Conservation (phyloP, 192 early-diverging fungal genomes). For the Hyaloraphidium curvatum region DNA sequence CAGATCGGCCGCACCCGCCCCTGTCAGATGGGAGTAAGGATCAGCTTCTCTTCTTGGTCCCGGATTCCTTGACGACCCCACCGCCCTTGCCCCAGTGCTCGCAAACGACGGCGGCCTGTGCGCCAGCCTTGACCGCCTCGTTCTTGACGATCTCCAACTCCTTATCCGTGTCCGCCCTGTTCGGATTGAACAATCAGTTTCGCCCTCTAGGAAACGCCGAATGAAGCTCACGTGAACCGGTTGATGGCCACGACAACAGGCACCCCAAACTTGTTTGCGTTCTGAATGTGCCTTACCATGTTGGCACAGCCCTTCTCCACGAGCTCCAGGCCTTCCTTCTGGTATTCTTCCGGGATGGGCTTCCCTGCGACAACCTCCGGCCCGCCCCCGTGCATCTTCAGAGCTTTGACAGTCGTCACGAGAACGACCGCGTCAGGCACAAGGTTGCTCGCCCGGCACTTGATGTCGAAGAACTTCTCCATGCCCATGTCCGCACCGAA, state of each 20-base stretch:
- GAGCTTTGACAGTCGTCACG: slow-evolving; percentile 78
- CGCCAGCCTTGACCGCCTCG: slow-evolving; percentile 63
- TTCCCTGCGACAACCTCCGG: slow-evolving; percentile 79
- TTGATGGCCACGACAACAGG: slow-evolving; percentile 87
- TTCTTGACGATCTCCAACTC: slow-evolving; percentile 64
- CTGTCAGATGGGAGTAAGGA: too few relatives aligned
- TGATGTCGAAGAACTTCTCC: slow-evolving; percentile 99
- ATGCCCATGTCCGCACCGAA: slow-evolving; percentile 99
- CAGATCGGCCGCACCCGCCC: slow-evolving; percentile 67
- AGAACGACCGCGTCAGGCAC: slow-evolving; percentile 80
- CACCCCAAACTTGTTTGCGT: slow-evolving; percentile 72
- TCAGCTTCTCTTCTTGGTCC: too few relatives aligned
- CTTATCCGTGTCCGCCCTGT: slow-evolving; percentile 55
- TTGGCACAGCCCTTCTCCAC: slow-evolving; percentile 69
- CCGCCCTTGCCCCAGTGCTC: slow-evolving; percentile 94
- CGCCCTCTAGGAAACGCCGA: slow-evolving; percentile 3
- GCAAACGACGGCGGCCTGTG: slow-evolving; percentile 63
- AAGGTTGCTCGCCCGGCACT: slow-evolving; percentile 76
- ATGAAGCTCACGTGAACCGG: slow-evolving; percentile 35
- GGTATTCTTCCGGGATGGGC: slow-evolving; percentile 76
- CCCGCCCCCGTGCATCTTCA: slow-evolving; percentile 97
- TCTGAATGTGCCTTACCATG: slow-evolving; percentile 76
- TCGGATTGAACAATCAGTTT: neutral
- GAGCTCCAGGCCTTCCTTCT: slow-evolving; percentile 68
- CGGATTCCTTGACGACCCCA: too few relatives aligned